These are phyloP conservation scores for Amaranthus palmeri DNA, from an alignment of 148 eudicot species.

Conservation along the genomic window DNA sequence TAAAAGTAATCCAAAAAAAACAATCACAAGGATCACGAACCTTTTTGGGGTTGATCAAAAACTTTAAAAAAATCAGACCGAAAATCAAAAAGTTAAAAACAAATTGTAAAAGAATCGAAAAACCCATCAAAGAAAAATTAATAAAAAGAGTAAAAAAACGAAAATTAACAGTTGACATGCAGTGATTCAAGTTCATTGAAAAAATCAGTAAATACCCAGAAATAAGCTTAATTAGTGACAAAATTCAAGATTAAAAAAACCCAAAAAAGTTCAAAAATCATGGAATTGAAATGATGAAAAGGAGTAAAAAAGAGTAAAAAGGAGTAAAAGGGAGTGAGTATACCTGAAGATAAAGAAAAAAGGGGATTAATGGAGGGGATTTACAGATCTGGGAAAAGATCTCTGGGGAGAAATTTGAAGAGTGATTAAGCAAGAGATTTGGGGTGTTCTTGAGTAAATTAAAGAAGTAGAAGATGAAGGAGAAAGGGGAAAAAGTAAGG, in stretches of 20 bases:
- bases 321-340: not conserved
- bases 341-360: constrained; percentile 8
- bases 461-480: not conserved
- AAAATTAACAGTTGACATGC: not conserved
- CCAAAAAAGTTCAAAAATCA: not conserved
- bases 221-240: not conserved
- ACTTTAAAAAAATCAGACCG: not conserved
- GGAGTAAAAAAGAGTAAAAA: not conserved
- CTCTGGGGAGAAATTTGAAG: constrained; percentile 28
- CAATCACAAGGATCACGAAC: not conserved
- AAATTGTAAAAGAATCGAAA: not conserved
- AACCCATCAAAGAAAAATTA: not conserved
- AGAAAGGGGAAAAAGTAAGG: no score
- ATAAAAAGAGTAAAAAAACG: not conserved
- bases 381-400: constrained; percentile 29
- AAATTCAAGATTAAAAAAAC: not conserved
- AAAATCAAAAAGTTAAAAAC: not conserved
- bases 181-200: not conserved
- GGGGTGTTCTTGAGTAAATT: not conserved
- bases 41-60: constrained; percentile 5
- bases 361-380: not conserved
- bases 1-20: not conserved
- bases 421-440: constrained; percentile 8
- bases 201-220: not conserved
- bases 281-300: not conserved